Base-by-base conservation (phyloP, 106 monocot genomes). In the Platanthera guangdongensis region DNA sequence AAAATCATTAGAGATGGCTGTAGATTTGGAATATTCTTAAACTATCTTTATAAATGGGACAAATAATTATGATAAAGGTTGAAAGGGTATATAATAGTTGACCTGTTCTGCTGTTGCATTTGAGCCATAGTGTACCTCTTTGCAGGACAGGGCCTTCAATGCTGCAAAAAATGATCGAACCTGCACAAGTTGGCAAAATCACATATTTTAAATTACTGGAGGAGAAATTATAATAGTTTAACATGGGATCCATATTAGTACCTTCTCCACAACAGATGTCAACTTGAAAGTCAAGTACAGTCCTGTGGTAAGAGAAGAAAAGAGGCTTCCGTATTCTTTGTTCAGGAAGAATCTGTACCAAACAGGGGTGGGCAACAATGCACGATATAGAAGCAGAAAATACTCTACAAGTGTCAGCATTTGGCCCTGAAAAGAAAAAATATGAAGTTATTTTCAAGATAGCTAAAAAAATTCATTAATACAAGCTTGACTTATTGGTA, bases 71-170 rank as follows among this genome's bases (percentile, higher is more conserved):
- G 11, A 32, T 30, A 32, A 30, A 32, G 21, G 59, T 60, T 6
- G 9, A 60, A 21, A 32, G 65, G 64, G 65, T 39, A 39, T 39
- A 39, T 39, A 65, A 65, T 11, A 1, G 65, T 30, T 54, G 12
- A 88, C 90, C 90, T 91, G 90, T 60, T 91, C 91, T 46, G 78
- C n/a, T 18, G 88, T 88, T 74, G 91, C 91, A 78, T 88, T 76
- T n/a, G 85, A 88, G 57, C 91, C 91, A 79, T 91, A 91, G 72
- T 88, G 82, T 74, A 91, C 82, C 21, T 91, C 91, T 78, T 86
- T 86, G 22, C 78, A 80, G 39, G 86, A 88, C 21, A 88, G 79
- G 19, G 84, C 84, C 77, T 84, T 91, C 78, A 88, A 57, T 55
- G 86, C 83, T 54, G 84, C 55, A 25, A 90, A 72, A 60, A 88